A percentile compares a stretch with the other conserved stretches of the same genome.
phyloP scores from a whole-genome alignment of 176 grass and related monocot species.

The Musa beccarii region DNA sequence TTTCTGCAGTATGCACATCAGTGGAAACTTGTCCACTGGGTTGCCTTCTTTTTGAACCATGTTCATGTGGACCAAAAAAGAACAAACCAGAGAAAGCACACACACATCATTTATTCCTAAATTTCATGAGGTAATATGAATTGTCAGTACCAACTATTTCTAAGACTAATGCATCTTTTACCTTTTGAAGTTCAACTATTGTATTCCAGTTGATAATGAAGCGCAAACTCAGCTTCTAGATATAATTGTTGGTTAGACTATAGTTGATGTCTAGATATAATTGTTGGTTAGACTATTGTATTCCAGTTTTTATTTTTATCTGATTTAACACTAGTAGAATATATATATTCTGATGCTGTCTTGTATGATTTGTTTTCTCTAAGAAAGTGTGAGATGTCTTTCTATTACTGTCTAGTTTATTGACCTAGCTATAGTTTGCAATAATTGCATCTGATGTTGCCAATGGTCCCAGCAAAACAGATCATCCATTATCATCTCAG shows the following conservation, averaged over 20 bases:
- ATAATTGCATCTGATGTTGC: constrained; percentile 27
- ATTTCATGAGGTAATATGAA: too few species aligned
- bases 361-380: background rate
- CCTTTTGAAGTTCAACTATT: too few species aligned
- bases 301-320: background rate
- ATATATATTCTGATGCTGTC: background rate
- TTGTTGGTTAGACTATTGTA: background rate
- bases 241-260: background rate
- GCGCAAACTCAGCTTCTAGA: background rate
- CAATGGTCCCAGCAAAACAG: constrained; percentile 29
- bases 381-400: background rate
- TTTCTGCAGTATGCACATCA: too few species aligned
- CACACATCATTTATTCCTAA: too few species aligned
- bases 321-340: background rate
- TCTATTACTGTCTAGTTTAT: background rate
- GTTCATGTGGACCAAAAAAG: too few species aligned
- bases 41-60: too few species aligned
- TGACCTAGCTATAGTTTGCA: background rate
- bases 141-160: too few species aligned
- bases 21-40: too few species aligned
- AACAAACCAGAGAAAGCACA: too few species aligned
- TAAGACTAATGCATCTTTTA: too few species aligned
- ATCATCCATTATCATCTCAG: constrained; percentile 2
- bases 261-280: background rate
- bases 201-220: too few species aligned